Evolutionary conservation across 2,329 filamentous ascomycete species (phyloP), one percentile per base, ranked within the genome.

Genomic region (Diaporthe eres): DNA sequence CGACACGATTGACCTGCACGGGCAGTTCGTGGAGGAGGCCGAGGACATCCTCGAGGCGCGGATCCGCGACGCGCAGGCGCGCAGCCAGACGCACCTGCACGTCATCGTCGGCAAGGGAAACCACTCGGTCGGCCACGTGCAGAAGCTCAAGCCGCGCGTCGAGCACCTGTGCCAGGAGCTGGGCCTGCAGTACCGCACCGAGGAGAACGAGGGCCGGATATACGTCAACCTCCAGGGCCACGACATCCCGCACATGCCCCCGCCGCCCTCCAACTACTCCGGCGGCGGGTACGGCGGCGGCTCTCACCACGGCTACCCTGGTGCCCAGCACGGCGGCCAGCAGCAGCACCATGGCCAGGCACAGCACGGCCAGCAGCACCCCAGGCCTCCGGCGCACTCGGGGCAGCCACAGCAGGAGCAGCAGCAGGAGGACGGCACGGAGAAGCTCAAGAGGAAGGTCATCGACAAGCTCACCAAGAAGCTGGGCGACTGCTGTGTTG

Each of bases 71-170:
- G 95, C 95, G 75, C 91, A 92, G 82, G 84, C 89, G 72, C 89
- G 91, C 49, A 94, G 94, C 0, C 93, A 98, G 86, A 91, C 88
- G 28, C 95, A 98, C 85, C 87, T 99, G 74, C 95, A 98, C 85
- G 96, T 98, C 55, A 98, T 99, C 81, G 96, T 98, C 42, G 97
- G 97, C 81, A 98, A 96, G 85, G 97, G 97, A 4, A 97, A 97
- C 83, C 97, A 99, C 86, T 95, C 92, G 70, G 87, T 86, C 13
- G 90, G 92, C 78, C 94, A 97, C 81, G 89, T 98, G 34, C 95
- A 98, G 85, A 98, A 97, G 88, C 92, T 99, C 84, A 98, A 98
- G 86, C 97, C 97, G n/a, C 90, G 94, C 77, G 95, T 98, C 58
- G 96, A 98, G 86, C 90, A 94, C 82, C 88, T 98, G 67, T 98